Conservation (phyloP, 2,329 filamentous ascomycete species). For the Pseudopyricularia cyperi region DNA sequence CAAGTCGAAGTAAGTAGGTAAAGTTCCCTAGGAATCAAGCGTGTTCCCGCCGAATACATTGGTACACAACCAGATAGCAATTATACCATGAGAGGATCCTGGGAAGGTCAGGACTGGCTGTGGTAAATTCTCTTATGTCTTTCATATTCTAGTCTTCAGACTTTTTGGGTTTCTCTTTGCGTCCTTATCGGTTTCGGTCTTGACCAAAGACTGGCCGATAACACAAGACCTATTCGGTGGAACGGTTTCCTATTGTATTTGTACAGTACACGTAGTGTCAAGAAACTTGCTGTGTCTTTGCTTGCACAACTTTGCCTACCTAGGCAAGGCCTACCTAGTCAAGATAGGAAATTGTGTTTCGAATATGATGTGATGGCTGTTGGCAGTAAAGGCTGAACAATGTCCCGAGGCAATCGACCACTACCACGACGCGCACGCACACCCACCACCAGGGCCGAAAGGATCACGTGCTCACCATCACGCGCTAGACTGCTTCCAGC, state of each 20-base stretch:
- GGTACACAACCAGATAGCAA: too few relatives aligned
- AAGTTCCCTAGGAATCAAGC: too few relatives aligned
- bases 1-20: constrained; percentile 48
- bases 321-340: too few relatives aligned
- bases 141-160: background rate
- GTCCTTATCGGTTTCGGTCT: background rate
- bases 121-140: too few relatives aligned
- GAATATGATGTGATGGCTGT: background rate
- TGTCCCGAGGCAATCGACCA: background rate
- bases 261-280: background rate
- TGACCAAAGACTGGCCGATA: background rate
- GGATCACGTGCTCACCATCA: background rate
- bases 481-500: background rate
- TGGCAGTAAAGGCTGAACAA: background rate
- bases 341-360: background rate
- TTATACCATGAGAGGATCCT: too few relatives aligned
- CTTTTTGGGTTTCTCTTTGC: background rate
- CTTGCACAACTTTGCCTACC: too few relatives aligned
- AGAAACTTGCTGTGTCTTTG: background rate
- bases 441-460: too few relatives aligned
- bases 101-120: too few relatives aligned
- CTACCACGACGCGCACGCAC: too few relatives aligned
- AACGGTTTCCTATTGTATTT: background rate
- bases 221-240: background rate
- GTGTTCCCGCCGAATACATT: background rate